Percentiles rank a stretch among this genome's conserved stretches.
Evolutionary conservation across 2,329 filamentous ascomycete species (phyloP).

Genomic region (Colletotrichum cereale): DNA sequence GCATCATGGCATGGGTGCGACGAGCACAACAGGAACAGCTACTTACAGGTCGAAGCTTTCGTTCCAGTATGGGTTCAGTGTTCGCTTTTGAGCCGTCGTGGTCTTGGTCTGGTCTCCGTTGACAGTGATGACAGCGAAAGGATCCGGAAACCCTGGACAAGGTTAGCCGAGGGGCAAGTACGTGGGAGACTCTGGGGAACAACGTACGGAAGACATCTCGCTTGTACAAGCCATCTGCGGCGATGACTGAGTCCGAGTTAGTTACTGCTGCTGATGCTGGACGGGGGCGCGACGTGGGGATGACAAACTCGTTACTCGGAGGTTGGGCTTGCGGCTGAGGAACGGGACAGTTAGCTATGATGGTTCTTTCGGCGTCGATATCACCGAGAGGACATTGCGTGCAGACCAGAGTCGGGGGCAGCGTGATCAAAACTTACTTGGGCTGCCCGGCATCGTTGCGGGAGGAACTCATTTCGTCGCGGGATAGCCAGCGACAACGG

Average conservation of each 20-base stretch:
- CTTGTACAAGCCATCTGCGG: conserved; percentile 98
- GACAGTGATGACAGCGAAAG: conserved; percentile 96
- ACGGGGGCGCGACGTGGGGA: conserved; percentile 42
- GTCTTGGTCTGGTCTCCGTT: conserved; percentile 98
- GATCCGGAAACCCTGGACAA: conserved; percentile 88
- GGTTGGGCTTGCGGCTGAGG: conserved; percentile 78
- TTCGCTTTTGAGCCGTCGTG: conserved; percentile 97
- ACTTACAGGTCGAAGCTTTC: conserved; percentile 97
- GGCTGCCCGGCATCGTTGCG: conserved; percentile 54
- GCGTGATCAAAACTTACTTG: conserved; percentile 46
- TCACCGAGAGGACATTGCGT: neutral
- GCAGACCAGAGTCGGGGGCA: neutral
- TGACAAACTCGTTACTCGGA: conserved; percentile 89
- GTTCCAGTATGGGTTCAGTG: conserved; percentile 99
- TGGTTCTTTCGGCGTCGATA: neutral
- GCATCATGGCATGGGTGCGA: neutral
- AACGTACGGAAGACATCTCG: conserved; percentile 97
- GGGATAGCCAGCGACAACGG: conserved; percentile 39
- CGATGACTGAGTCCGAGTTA: conserved; percentile 81
- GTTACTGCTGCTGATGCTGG: conserved; percentile 43
- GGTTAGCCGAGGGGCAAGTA: conserved; percentile 45
- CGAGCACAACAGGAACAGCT: conserved; percentile 42
- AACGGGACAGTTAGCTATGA: conserved; percentile 21
- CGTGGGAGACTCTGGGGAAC: neutral
- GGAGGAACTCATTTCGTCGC: conserved; percentile 43